Base-by-base conservation (phyloP, 2,329 filamentous ascomycete genomes). In the Fusarium verrucosum region DNA sequence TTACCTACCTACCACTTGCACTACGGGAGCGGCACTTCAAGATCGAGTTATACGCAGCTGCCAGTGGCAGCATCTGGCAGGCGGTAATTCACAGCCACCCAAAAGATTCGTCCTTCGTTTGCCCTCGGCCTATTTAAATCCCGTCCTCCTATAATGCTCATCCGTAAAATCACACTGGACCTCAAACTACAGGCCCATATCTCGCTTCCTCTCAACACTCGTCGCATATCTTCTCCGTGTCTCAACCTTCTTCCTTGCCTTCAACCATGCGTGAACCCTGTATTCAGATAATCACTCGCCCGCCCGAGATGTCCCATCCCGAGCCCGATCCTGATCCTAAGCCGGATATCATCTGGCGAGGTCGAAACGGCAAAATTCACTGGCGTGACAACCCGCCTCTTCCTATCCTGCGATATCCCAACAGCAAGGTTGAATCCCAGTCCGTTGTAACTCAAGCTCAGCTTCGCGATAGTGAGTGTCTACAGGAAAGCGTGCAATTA, bases 241-340 rank as follows among this genome's bases (percentile, higher is more conserved):
- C 7, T 10, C 0, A 10, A 22, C 10, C 45, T 11, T 10, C 7
- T 7, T 37, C n/a, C 9, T 10, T 13, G 13, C 2, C 0, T 5
- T 10, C n/a, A 49, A 7, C 45, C 17, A 49, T 49, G 45, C 10
- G 16, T 22, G 45, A 49, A 22, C 23, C 45, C 11, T 6, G 14
- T 11, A 49, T 49, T 33, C 45, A 49, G 40, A 41, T 49, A n/a
- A 22, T 28, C 17, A 28, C 45, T 22, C 33, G 45, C 11, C 17
- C 45, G 16, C 23, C 45, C 16, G 45, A 28, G 14, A 10, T 10
- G 14, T 11, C 9, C 0, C 17, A 28, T 1, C 7, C 11, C 19
- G 14, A 26, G 7, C 23, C 23, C 7, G 38, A 49, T 10, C 17
- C 14, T 26, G 33, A 41, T n/a, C 14, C 14, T 7, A 11, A 22